Evolutionary conservation across 371 early-diverging fungal genomes (phyloP).

Genomic region (Catenaria anguillulae): DNA sequence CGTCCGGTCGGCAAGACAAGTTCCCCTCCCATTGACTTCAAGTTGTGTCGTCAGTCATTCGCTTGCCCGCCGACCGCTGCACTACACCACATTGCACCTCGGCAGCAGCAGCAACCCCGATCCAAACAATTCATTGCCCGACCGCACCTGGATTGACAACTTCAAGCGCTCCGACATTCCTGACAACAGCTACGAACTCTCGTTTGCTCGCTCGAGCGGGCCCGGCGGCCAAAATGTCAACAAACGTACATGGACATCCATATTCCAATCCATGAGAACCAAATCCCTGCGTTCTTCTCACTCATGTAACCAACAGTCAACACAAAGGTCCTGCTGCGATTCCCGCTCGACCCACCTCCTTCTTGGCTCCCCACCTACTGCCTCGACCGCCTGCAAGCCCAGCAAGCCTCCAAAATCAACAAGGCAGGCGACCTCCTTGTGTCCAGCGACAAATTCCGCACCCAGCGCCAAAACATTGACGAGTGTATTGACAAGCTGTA

Average conservation of each 20-base stretch:
- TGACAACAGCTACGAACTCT: not conserved
- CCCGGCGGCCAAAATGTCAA: conserved; percentile 89
- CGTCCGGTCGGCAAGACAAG: too few species aligned
- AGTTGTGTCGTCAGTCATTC: too few species aligned
- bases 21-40: too few species aligned
- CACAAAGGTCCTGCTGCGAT: conserved; percentile 70
- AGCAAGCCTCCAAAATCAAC: conserved; percentile 43
- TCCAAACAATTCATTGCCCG: too few species aligned
- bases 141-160: conserved; percentile 4
- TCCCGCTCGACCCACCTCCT: conserved; percentile 20
- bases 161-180: not conserved
- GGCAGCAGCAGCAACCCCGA: too few species aligned
- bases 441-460: conserved; percentile 59
- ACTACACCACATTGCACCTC: too few species aligned
- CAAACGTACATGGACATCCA: too few species aligned
- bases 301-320: conserved; percentile 33
- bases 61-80: too few species aligned
- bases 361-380: conserved; percentile 66
- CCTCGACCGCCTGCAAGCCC: conserved; percentile 24
- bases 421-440: conserved; percentile 56
- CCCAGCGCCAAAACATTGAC: conserved; percentile 59
- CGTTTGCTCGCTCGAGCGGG: conserved; percentile 50
- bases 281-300: not conserved
- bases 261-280: conserved; percentile 8
- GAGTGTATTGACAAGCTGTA: conserved; percentile 64